Evolutionary conservation across 352 stramenopile genomes (phyloP).

Genomic region (Phytopythium delawarense): DNA sequence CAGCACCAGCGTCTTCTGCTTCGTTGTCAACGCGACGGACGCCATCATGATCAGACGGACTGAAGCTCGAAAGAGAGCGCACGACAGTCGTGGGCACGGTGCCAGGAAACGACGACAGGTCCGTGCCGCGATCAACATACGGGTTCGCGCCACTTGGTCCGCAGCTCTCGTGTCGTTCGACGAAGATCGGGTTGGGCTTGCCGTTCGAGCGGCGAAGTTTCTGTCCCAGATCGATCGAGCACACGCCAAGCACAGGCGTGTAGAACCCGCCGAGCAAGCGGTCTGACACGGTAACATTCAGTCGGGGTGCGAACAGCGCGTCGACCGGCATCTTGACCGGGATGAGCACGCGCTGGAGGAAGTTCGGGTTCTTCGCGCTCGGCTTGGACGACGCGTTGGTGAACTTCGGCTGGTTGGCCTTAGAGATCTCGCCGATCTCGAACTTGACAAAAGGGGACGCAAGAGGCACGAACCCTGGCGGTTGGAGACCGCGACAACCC

Average conservation of each 20-base stretch:
- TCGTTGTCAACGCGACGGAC: slow-evolving; percentile 3
- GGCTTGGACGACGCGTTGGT: slow-evolving; percentile 78
- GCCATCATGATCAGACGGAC: not conserved
- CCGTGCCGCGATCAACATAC: slow-evolving; percentile 54
- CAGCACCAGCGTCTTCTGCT: not conserved
- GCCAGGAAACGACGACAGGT: slow-evolving; percentile 57
- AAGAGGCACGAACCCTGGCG: slow-evolving; percentile 80
- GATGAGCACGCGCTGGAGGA: slow-evolving; percentile 81
- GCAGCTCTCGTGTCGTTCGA: slow-evolving; percentile 29
- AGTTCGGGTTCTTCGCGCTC: slow-evolving; percentile 83
- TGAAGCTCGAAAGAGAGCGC: slow-evolving; percentile 1
- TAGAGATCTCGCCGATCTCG: slow-evolving; percentile 65
- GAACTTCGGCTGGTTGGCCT: slow-evolving; percentile 56
- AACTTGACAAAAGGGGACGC: slow-evolving; percentile 86
- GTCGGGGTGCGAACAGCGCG: slow-evolving; percentile 73
- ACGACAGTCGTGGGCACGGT: slow-evolving; percentile 23
- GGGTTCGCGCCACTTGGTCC: slow-evolving; percentile 41
- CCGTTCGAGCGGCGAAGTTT: slow-evolving; percentile 76
- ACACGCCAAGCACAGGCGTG: slow-evolving; percentile 74
- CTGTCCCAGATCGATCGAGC: slow-evolving; percentile 60
- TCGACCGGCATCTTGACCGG: slow-evolving; percentile 82
- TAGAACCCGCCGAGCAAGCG: slow-evolving; percentile 81
- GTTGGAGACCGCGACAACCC: slow-evolving; percentile 68
- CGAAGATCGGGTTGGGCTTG: slow-evolving; percentile 53
- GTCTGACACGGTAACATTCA: slow-evolving; percentile 87